Base-by-base conservation (phyloP, 805 yeast species). In the Candida suzukii region DNA sequence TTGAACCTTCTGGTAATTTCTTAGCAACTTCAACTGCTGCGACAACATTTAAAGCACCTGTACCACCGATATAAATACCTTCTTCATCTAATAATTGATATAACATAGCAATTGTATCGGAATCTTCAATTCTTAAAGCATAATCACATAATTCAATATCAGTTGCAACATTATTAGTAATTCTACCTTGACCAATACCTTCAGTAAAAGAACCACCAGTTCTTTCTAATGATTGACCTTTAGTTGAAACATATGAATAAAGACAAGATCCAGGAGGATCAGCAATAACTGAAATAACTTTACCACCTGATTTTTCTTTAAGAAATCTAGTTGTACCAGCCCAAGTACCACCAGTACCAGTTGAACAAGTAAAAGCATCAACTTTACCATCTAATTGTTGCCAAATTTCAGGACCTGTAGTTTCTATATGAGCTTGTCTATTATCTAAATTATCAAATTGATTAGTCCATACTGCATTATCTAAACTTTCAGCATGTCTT, bases 171-270 rank as follows among this genome's bases (percentile, higher is more conserved):
- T 90, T 90, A 47, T 76, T 83, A 6, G 96, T 90, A 53, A 90
- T 83, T 53, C 97, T 74, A 37, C 96, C 96, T 64, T 90, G 97
- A 24, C 97, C 97, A 64, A 90, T 88, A 26, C 97, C 97, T 66
- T 90, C 97, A 24, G 96, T 90, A 61, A 90, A 88, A 0, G 95
- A 83, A 3, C 87, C 77, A 25, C 97, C 97, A 1, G 74, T 71
- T 53, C 88, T 75, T 34, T 78, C 87, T 42, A 82, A 63, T 11
- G 74, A 70, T 56, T 80, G 67, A 26, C 91, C 91, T 16, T 79
- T 77, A 5, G 84, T 69, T 46, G 76, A 79, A 45, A 90, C 78
- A 57, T 81, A 88, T 10, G 88, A 76, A 65, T 85, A 86, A 36
- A 90, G 71, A 38, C 84, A 85, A 3, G 93, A 81, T 43, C 97